Percentiles rank a stretch among this genome's conserved stretches.
Conservation (phyloP, 257 asterid species). For the Solanum neorickii region DNA sequence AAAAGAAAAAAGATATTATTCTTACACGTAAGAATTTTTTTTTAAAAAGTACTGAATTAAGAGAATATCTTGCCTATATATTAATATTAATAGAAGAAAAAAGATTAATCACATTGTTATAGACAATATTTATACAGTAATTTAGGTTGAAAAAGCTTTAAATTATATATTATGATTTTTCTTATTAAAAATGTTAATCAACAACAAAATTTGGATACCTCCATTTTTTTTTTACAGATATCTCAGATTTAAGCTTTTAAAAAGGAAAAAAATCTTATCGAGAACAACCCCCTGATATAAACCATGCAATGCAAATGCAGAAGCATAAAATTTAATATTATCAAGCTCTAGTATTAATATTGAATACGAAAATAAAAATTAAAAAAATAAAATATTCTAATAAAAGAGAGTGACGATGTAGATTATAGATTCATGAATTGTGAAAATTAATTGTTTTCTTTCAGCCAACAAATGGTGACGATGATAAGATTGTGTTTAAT, state of each 20-base stretch:
- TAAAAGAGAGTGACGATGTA: background rate
- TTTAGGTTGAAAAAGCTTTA: background rate
- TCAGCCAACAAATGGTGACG: slow-evolving; percentile 4
- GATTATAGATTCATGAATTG: background rate
- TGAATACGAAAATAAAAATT: rapidly evolving
- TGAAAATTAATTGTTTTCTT: background rate
- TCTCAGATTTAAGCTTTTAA: background rate
- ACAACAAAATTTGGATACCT: background rate
- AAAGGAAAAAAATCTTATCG: background rate
- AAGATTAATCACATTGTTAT: background rate
- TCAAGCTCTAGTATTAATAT: background rate
- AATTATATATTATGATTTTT: background rate
- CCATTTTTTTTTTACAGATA: too few relatives aligned
- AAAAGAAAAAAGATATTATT: background rate
- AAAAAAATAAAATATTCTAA: background rate
- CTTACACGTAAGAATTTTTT: background rate
- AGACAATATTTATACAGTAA: background rate
- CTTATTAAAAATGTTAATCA: background rate
- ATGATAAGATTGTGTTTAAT: background rate
- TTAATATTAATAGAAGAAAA: background rate
- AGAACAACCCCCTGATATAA: background rate
- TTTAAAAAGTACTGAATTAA: background rate
- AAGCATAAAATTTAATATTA: background rate
- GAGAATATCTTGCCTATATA: background rate
- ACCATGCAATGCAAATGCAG: rapidly evolving